Evolutionary conservation across 2,329 filamentous ascomycete genomes (phyloP).

Genomic region (Xylariaceae sp.): DNA sequence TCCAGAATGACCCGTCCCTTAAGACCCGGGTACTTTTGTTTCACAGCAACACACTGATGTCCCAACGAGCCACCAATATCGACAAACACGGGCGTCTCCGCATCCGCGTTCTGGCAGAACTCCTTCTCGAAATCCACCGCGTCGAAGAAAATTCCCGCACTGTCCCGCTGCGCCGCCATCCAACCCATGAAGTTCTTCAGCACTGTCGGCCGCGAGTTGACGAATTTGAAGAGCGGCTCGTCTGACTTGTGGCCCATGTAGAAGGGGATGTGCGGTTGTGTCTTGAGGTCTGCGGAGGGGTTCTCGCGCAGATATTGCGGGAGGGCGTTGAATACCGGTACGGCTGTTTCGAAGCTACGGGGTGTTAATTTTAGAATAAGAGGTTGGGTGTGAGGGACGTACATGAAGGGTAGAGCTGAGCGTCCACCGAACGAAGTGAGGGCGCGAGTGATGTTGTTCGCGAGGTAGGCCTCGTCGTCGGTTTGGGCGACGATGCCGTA

Average conservation of each 20-base stretch:
- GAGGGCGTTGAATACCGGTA: conserved; percentile 16
- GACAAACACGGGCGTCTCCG: conserved; percentile 20
- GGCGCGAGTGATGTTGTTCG: conserved; percentile 23
- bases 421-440: conserved; percentile 14
- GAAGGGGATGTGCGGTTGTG: too few relatives aligned
- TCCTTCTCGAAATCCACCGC: conserved; percentile 19
- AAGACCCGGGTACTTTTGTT: conserved; percentile 15
- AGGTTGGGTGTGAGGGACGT: neutral
- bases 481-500: conserved; percentile 22
- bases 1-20: conserved; percentile 23
- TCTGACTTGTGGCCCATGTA: too few relatives aligned
- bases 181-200: conserved; percentile 17
- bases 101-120: conserved; percentile 9
- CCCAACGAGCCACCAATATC: conserved; percentile 24
- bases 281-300: too few relatives aligned
- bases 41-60: conserved; percentile 21
- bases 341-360: conserved; percentile 3
- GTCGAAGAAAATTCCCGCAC: conserved; percentile 17
- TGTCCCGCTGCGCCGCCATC: conserved; percentile 21
- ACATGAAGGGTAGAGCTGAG: conserved; percentile 19
- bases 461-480: conserved; percentile 14
- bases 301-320: conserved; percentile 21
- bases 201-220: conserved; percentile 16
- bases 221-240: conserved; percentile 17
- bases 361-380: too few relatives aligned